Conservation (phyloP, 257 asterid genomes). For the Mentha longifolia region DNA sequence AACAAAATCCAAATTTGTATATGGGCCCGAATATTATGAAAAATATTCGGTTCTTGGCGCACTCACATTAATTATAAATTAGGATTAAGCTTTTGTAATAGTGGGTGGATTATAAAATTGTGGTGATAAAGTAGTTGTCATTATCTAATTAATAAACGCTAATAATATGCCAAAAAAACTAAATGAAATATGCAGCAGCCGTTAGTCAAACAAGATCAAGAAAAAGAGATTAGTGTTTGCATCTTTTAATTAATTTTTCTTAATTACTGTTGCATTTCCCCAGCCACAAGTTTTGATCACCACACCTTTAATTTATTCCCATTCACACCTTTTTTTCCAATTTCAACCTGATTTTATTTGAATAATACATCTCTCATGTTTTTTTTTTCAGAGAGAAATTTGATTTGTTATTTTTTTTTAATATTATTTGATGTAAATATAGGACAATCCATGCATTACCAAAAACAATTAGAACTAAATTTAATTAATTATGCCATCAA, state of each 20-base stretch:
- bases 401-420: no score
- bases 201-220: slow-evolving; percentile 12
- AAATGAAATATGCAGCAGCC: neutral
- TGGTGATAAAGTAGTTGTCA: neutral
- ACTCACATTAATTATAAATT: neutral
- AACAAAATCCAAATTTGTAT: neutral
- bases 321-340: neutral
- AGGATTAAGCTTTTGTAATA: neutral
- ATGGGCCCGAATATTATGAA: neutral
- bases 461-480: no score
- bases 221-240: slow-evolving; percentile 2
- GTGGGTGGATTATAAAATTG: neutral
- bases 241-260: neutral
- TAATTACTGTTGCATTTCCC: slow-evolving; percentile 20
- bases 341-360: neutral
- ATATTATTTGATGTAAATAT: no score
- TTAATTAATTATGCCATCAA: no score
- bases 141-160: neutral
- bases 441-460: no score
- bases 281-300: slow-evolving; percentile 22
- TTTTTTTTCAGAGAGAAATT: no score
- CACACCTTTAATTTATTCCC: slow-evolving; percentile 14
- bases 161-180: neutral
- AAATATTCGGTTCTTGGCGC: neutral
- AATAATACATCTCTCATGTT: neutral